These are phyloP conservation scores for Lipomyces lipofer DNA, from an alignment of 805 yeast genomes.

Conservation along the genomic window DNA sequence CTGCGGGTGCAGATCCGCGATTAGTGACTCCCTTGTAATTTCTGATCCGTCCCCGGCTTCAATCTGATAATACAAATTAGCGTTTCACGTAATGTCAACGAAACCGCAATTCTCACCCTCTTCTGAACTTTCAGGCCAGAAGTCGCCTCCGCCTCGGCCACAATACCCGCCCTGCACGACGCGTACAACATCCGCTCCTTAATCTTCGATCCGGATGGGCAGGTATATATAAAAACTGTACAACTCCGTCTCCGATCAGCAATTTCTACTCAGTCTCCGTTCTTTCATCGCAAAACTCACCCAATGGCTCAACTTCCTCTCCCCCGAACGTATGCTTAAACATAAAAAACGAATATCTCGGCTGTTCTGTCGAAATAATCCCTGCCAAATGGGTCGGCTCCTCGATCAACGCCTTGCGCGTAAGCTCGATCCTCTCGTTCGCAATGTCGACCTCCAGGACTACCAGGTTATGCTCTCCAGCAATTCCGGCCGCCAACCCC, in stretches of 20 bases:
- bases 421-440: conserved; percentile 51
- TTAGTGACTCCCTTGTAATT: conserved; percentile 21
- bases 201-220: conserved; percentile 88
- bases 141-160: conserved; percentile 33
- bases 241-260: not conserved
- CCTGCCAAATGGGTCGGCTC: conserved; percentile 39
- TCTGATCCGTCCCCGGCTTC: conserved; percentile 38
- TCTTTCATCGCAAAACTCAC: not conserved
- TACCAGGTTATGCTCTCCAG: conserved; percentile 42
- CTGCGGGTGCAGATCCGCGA: conserved; percentile 26
- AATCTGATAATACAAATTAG: conserved; percentile 21
- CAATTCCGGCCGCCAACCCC: conserved; percentile 35
- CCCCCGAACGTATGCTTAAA: conserved; percentile 36
- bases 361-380: conserved; percentile 46
- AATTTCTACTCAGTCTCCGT: not conserved
- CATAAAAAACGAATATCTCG: conserved; percentile 59
- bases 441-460: conserved; percentile 53
- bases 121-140: conserved; percentile 28
- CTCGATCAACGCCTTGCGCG: conserved; percentile 34
- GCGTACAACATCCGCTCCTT: conserved; percentile 93
- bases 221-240: conserved; percentile 67
- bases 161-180: conserved; percentile 53
- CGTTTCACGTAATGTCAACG: no score
- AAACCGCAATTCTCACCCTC: conserved; percentile 24
- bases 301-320: conserved; percentile 38